Evolutionary conservation across 495 filamentous ascomycete species (phyloP), one percentile per base, ranked within the genome.

Genomic region (Neurospora tetrasperma): DNA sequence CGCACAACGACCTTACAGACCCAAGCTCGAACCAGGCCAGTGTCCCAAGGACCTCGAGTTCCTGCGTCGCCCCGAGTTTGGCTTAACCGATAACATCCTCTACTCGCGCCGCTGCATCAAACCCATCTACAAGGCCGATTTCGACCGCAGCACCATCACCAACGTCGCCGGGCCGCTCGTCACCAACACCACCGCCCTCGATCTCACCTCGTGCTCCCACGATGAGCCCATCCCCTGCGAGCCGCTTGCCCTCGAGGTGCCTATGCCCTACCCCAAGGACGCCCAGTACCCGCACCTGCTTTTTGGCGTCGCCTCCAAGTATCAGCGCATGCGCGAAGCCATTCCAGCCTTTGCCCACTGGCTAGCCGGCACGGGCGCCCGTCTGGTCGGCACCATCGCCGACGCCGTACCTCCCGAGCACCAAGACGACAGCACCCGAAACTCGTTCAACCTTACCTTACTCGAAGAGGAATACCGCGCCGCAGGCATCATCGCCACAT

Each of bases 261-360:
- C 83, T 2, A 42, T 70, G 4, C 76, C 80, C 27, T 79, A 82
- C 44, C 79, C 82, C 5, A 35, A 18, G 54, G 35, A 74, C 8
- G 48, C 70, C 18, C 76, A 74, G 3, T 82, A 80, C 71, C 18
- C 43, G 0, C 79, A 85, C 71, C 76, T 87, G 42, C 71, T 82
- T 69, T 87, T 87, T 69, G 90, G 89, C 73, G 86, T 92, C 1
- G 87, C 89, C 2, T 90, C 89, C 18, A 85, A 83, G 8, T 80
- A 88, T 62, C 79, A 81, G 5, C 84, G 90, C 42, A 79, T 93
- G 72, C 82, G 86, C 54, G 83, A 85, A 16, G 89, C 88, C 2
- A 80, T 90, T 12, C 79, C 85, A 38, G 82, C 84, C 38, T 88
- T 92, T 43, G 74, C 82, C 14, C 89, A 90, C 76, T 92, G 90